Conservation (phyloP, 164 flowering plant genomes). For the Liquidambar formosana region DNA sequence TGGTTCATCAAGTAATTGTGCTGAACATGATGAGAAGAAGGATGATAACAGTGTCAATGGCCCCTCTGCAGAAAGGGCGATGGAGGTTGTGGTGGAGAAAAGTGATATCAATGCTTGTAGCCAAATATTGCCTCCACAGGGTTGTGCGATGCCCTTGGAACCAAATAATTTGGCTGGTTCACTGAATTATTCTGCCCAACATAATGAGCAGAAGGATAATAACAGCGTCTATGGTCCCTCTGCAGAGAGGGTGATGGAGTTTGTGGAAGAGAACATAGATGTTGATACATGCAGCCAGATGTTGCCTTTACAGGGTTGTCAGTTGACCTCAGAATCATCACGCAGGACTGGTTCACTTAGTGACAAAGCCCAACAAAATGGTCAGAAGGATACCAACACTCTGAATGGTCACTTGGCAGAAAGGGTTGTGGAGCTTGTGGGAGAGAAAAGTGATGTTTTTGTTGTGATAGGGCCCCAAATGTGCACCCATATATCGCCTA, state of each 20-base stretch:
- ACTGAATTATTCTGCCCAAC: neutral
- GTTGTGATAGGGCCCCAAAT: slow-evolving; percentile 6
- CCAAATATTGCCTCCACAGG: neutral
- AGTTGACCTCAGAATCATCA: slow-evolving; percentile 5
- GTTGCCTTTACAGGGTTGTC: slow-evolving; percentile 3
- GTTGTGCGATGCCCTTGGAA: neutral
- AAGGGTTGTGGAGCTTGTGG: slow-evolving; percentile 6
- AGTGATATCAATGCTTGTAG: neutral
- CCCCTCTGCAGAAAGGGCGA: neutral
- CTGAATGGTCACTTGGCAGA: slow-evolving; percentile 1
- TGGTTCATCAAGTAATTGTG: neutral
- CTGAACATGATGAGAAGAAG: neutral
- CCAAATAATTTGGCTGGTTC: neutral
- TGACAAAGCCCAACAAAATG: neutral
- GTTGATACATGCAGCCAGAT: neutral
- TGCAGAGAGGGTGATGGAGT: neutral
- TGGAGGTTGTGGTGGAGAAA: slow-evolving; percentile 1
- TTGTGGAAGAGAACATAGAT: neutral
- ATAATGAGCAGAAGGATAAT: neutral
- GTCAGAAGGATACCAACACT: slow-evolving; percentile 10
- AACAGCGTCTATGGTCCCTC: neutral
- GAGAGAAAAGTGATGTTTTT: slow-evolving; percentile 20
- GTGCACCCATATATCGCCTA: neutral
- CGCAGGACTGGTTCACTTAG: slow-evolving; percentile 3
- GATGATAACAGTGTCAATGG: neutral